These are phyloP conservation scores for Parachaetomium inaequale DNA, from an alignment of 495 filamentous ascomycete genomes.

Conservation along the genomic window DNA sequence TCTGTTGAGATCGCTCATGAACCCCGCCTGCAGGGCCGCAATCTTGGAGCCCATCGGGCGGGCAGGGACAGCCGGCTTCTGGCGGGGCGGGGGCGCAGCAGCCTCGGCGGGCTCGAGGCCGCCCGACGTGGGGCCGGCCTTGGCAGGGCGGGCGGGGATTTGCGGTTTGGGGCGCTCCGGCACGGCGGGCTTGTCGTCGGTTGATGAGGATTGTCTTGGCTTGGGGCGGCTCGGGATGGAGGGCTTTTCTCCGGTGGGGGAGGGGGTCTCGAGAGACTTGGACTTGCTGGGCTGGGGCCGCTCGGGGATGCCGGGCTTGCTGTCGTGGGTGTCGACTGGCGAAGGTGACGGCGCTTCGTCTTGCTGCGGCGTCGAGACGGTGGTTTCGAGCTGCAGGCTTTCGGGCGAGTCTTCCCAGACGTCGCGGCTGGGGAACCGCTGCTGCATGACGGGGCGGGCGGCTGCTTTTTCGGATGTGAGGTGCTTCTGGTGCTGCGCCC, in stretches of 20 bases:
- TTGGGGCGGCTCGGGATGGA: constrained; percentile 41
- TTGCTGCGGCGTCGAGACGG: constrained; percentile 62
- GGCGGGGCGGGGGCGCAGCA: constrained; percentile 48
- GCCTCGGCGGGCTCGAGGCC: constrained; percentile 39
- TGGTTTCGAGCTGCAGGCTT: constrained; percentile 74
- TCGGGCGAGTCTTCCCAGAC: constrained; percentile 96
- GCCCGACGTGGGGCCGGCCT: constrained; percentile 39
- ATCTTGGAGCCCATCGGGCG: constrained; percentile 81
- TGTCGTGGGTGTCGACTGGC: constrained; percentile 15
- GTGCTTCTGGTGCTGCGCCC: constrained; percentile 43
- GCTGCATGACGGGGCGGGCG: constrained; percentile 47
- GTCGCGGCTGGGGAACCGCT: constrained; percentile 88
- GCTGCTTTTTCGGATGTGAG: constrained; percentile 46
- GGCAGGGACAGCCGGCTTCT: constrained; percentile 76
- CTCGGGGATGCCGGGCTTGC: constrained; percentile 19
- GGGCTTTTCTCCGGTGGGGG: constrained; percentile 37
- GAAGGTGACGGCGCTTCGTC: constrained; percentile 33
- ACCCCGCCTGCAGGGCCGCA: constrained; percentile 81
- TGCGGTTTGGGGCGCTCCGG: constrained; percentile 73
- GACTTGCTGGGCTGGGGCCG: constrained; percentile 26
- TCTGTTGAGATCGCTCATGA: constrained; percentile 85
- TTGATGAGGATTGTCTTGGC: constrained; percentile 49
- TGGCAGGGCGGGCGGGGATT: constrained; percentile 68
- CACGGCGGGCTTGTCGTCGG: constrained; percentile 41
- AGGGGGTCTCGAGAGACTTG: constrained; percentile 16